Evolutionary conservation across 495 filamentous ascomycete genomes (phyloP), one percentile per base, ranked within the genome.

Genomic region (Articulospora tetracladia): DNA sequence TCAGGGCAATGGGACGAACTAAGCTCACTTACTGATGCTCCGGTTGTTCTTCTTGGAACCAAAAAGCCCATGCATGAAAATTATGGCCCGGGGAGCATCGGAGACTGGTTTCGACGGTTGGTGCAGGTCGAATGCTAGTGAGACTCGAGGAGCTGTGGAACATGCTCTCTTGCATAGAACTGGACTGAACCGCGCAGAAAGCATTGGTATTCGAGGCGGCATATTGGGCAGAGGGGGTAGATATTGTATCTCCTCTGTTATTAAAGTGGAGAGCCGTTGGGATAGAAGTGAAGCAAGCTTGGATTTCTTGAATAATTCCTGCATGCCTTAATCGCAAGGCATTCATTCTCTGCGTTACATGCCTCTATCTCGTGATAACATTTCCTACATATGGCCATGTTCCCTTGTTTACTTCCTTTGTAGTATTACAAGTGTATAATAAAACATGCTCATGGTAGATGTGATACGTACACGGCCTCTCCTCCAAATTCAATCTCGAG

Each of bases 1-100:
- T 17, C 34, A 27, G 10, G 27, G 15, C 17, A 34, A 26, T 46
- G 24, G 32, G 24, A 15, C 4, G 30, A 19, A 25, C 41, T 27
- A 23, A 62, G 76, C 91, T 79, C 83, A 97, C 94, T 92, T 96
- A 86, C 93, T 95, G 62, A 98, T 94, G 72, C 83, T 92, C 73
- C 93, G 76, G 69, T 98, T 94, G 67, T 98, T 98, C 78, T 90
- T 90, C 74, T 96, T 97, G 41, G 91, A 96, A 23, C 94, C 94
- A 69, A 98, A 98, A 17, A 98, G 79, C 3, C 94, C 94, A 72
- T 98, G 94, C 72, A 98, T 82, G 61, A 98, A 84, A 63, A 98
- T 73, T 59, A 98, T 88, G 11, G 65, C 52, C n/a, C 44, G 30
- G 0, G 94, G 91, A 46, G 81, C 71, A 48, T 81, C 80, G 61